Conservation (phyloP, 192 early-diverging fungal genomes). For the Allomyces macrogynus region DNA sequence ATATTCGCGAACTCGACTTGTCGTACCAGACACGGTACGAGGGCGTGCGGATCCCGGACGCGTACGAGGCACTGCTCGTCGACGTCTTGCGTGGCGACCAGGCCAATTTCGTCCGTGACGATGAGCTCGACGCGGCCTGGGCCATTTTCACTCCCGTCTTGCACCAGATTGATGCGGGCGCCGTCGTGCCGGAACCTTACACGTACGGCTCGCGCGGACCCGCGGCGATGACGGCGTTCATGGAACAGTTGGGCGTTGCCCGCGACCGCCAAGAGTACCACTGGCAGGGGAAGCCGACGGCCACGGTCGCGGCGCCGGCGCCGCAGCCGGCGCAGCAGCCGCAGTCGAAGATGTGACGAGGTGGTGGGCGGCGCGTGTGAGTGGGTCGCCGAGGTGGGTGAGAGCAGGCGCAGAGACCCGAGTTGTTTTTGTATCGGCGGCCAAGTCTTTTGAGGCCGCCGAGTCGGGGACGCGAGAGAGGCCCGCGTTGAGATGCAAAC, state of each 20-base stretch:
- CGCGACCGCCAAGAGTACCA: not conserved
- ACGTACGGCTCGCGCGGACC: slow-evolving; percentile 71
- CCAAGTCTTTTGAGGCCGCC: too few species aligned
- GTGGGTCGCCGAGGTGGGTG: too few species aligned
- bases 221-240: slow-evolving; percentile 49
- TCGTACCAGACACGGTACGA: slow-evolving; percentile 77
- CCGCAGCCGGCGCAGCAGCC: too few species aligned
- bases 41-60: slow-evolving; percentile 82
- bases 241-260: slow-evolving; percentile 19
- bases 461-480: too few species aligned
- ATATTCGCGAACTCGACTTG: slow-evolving; percentile 82
- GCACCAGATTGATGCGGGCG: slow-evolving; percentile 61
- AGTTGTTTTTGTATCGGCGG: too few species aligned
- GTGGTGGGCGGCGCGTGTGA: too few species aligned
- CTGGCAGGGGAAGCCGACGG: not conserved
- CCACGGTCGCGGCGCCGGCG: too few species aligned
- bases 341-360: too few species aligned
- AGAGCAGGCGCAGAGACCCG: too few species aligned
- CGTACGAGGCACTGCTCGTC: slow-evolving; percentile 87
- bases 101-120: slow-evolving; percentile 82
- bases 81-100: slow-evolving; percentile 83
- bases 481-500: too few species aligned
- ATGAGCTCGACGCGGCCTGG: slow-evolving; percentile 91
- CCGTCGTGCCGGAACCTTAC: slow-evolving; percentile 50
- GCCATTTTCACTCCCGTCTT: slow-evolving; percentile 91